A percentile compares a stretch with the other conserved stretches of the same genome.
Conservation (phyloP, 345 rosid genomes). For the Cardiospermum halicacabum region DNA sequence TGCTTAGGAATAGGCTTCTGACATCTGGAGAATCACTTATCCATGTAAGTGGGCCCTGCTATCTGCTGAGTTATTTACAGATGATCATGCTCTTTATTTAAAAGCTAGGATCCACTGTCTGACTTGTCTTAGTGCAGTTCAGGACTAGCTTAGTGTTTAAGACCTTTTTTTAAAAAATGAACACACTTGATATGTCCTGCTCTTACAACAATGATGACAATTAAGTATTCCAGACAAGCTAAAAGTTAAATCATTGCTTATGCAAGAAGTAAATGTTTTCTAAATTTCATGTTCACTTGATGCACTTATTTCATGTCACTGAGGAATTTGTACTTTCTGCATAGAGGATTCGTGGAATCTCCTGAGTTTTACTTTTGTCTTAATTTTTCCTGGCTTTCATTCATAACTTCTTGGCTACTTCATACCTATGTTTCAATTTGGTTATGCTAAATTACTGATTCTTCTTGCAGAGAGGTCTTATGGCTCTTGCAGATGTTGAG, state of each 20-base stretch:
- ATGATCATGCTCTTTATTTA: not conserved
- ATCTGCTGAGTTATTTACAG: not conserved
- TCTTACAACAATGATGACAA: not conserved
- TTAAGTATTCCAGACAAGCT: not conserved
- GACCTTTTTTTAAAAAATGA: too few species aligned
- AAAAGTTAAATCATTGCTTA: not conserved
- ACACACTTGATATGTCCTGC: not conserved
- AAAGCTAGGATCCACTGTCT: not conserved
- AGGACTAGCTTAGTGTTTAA: not conserved
- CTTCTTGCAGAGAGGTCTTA: conserved; percentile 70
- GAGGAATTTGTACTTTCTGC: not conserved
- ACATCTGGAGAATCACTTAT: conserved; percentile 78
- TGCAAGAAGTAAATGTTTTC: not conserved
- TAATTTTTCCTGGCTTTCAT: not conserved
- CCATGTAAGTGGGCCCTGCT: conserved; percentile 57
- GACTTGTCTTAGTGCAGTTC: not conserved
- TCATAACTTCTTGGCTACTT: not conserved
- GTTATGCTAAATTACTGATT: not conserved
- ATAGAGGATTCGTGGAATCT: not conserved
- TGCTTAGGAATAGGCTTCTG: conserved; percentile 66
- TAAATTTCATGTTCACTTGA: not conserved
- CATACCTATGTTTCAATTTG: not conserved
- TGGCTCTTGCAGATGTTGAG: conserved; percentile 97
- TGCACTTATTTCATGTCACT: not conserved
- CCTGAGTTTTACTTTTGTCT: not conserved